A percentile compares a stretch with the other conserved stretches of the same genome.
These are phyloP conservation scores for Ligustrum vulgare DNA, from an alignment of 257 asterid genomes.

Conservation along the genomic window DNA sequence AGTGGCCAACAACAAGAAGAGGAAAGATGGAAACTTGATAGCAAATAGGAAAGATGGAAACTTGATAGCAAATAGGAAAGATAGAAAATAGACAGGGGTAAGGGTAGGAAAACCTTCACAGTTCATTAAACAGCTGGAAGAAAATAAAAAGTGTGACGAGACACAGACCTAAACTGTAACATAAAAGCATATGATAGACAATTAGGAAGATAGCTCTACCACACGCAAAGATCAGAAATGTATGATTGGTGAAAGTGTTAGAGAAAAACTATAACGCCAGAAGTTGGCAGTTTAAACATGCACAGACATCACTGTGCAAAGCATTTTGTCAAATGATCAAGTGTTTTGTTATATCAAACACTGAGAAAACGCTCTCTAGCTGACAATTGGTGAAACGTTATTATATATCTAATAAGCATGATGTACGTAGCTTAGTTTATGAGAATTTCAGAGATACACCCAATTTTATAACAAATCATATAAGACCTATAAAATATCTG, in stretches of 20 bases:
- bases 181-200: too few relatives aligned
- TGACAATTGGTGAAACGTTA: neutral
- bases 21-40: neutral
- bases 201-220: too few relatives aligned
- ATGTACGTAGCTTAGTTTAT: neutral
- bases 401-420: neutral
- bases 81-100: neutral
- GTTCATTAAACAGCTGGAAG: neutral
- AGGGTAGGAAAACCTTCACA: neutral
- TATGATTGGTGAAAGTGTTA: too few relatives aligned
- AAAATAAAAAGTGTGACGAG: too few relatives aligned
- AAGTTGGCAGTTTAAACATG: too few relatives aligned
- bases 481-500: slow-evolving; percentile 2
- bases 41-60: neutral
- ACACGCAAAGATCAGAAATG: too few relatives aligned
- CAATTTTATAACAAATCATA: neutral
- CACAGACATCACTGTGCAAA: too few relatives aligned
- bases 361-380: neutral
- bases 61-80: neutral
- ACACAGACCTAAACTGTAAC: too few relatives aligned
- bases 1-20: too few relatives aligned
- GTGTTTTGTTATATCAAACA: too few relatives aligned
- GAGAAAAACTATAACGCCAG: too few relatives aligned
- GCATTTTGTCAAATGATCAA: too few relatives aligned
- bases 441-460: neutral